Evolutionary conservation across 257 asterid genomes (phyloP), one percentile per base, ranked within the genome.

Genomic region (Nemophila menziesii): DNA sequence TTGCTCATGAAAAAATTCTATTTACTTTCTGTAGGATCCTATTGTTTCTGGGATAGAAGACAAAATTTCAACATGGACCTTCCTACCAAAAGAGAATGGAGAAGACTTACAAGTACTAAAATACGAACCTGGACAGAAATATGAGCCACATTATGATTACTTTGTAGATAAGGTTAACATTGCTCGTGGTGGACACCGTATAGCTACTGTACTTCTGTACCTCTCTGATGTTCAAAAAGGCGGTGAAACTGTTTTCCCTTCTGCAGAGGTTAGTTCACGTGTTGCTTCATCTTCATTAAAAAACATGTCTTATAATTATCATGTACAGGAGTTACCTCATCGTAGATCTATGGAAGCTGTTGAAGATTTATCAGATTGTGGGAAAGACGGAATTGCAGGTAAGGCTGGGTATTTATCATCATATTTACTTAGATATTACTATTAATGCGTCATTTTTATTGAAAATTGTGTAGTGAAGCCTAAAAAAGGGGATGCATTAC

Each of bases 21-120:
- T 29, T 61, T 29, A 45, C 34, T 38, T 38, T 23, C 60, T 62
- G 48, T 62, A 90, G 96, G 98, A 90, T 72, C 87, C 96, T 49
- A 81, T 90, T 15, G 78, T 90, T 43, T 60, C 76, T 2, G 98
- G 94, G 65, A 90, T 84, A 58, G 96, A 90, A 75, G 98, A 90
- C 41, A 90, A 90, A 79, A 90, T 90, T 57, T 66, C 96, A 3
- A 76, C 82, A 6, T 84, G 98, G 98, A 70, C 96, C 46, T 90
- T 90, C 63, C 73, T 90, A 56, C 98, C 96, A 18, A 85, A 74
- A 79, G 98, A 81, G 57, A 90, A 90, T 56, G 98, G 98, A 58
- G 98, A 90, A 71, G 96, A 85, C 69, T 62, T 81, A 39, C 96
- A 90, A 73, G 94, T 90, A 39, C 66, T 85, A 53, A 84, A 71